phyloP scores from a whole-genome alignment of 805 yeast species.

The Candida xiaguanensis region DNA sequence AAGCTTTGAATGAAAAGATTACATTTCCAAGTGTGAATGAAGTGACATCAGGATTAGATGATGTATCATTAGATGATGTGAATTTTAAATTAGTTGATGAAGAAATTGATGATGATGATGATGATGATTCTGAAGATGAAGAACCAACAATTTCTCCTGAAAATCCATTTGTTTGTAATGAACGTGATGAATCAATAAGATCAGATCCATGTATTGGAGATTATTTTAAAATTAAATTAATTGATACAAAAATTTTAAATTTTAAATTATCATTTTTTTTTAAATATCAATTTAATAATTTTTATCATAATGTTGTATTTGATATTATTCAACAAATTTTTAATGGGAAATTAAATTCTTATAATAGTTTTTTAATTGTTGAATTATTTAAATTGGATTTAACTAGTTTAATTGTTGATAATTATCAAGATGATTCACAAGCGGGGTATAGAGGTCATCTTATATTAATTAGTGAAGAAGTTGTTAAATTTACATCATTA shows the following conservation, averaged over 20 bases:
- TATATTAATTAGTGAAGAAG: conserved; percentile 90
- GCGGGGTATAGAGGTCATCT: conserved; percentile 98
- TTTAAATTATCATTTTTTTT: conserved; percentile 74
- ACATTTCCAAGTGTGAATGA: conserved; percentile 23
- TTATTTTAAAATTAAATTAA: conserved; percentile 72
- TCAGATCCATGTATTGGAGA: conserved; percentile 79
- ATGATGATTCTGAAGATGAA: conserved; percentile 41
- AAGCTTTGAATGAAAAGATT: conserved; percentile 30
- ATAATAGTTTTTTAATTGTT: conserved; percentile 54
- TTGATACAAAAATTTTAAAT: conserved; percentile 67
- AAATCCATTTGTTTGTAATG: conserved; percentile 39
- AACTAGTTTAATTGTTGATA: conserved; percentile 23
- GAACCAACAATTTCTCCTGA: conserved; percentile 42
- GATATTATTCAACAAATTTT: conserved; percentile 93
- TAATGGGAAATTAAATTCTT: conserved; percentile 88
- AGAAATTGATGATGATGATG: conserved; percentile 18
- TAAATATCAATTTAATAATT: conserved; percentile 93
- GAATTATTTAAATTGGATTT: conserved; percentile 22
- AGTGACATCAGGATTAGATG: conserved; percentile 36
- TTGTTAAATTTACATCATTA: conserved; percentile 76
- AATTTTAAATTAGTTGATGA: conserved; percentile 15
- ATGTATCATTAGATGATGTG: conserved; percentile 31
- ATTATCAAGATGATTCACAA: conserved; percentile 43
- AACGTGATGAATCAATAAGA: conserved; percentile 35
- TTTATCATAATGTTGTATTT: conserved; percentile 94